Evolutionary conservation across 1,284 basidiomycete species (phyloP), one percentile per base, ranked within the genome.

Genomic region (Pseudozyma thailandica): DNA sequence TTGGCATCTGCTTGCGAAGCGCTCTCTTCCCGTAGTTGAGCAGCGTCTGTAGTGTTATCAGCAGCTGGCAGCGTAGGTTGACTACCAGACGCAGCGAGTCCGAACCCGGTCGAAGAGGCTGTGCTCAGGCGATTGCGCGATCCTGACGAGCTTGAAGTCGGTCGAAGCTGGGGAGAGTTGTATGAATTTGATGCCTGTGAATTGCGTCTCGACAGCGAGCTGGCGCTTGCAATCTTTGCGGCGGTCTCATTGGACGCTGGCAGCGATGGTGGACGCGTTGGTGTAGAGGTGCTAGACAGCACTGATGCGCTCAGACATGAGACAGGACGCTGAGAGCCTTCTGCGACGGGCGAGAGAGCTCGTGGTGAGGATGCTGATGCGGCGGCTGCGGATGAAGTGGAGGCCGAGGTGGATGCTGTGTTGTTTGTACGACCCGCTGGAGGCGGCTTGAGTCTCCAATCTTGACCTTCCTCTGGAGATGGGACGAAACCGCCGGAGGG

Each of bases 401-500:
- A n/a, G 5, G 42, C 43, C 6, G 47, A n/a, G 18, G 39, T 25
- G 26, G 42, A 21, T 18, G 43, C 42, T 44, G 42, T 10, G 18
- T 39, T 58, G 38, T 26, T 26, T 20, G 13, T 49, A n/a, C 68
- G 68, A 10, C 61, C 68, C n/a, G 68, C 45, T 23, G 73, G 73
- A 27, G 73, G 63, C 16, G 69, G 57, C 39, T 68, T 72, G 42
- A 75, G 59, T n/a, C 65, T 52, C 73, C 73, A 75, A 47, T 75
- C 73, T 41, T 72, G 64, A 10, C 72, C 72, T 38, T 74, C 72
- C 26, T 74, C 73, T 3, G 73, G 73, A 3, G 70, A 64, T 16
- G 73, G 73, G 4, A 75, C 73, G 42, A 75, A 75, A 18, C 73
- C 73, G 16, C 73, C 73, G 3, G 73, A 75, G 4, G 73, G 73